Evolutionary conservation across 2,329 filamentous ascomycete genomes (phyloP).

Genomic region (Biscogniauxia mediterranea): DNA sequence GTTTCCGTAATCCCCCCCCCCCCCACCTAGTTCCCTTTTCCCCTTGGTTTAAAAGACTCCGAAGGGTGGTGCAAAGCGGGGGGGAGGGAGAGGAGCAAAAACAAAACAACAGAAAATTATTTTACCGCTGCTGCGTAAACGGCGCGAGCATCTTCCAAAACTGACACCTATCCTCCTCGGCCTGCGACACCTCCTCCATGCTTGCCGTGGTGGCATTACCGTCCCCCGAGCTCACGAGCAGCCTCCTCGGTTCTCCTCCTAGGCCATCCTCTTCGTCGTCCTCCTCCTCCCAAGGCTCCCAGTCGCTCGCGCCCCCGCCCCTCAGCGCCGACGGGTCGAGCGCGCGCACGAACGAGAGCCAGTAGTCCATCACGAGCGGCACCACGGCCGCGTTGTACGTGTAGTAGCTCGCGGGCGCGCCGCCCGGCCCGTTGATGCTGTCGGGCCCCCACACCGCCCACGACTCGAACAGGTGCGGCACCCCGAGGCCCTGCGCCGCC

Average conservation of each 20-base stretch:
- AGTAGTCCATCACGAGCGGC: conserved; percentile 48
- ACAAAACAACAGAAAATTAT: not conserved
- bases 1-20: too few species aligned
- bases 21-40: too few species aligned
- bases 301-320: conserved; percentile 36
- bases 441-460: conserved; percentile 49
- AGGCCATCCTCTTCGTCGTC: too few species aligned
- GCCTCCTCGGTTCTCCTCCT: conserved; percentile 25
- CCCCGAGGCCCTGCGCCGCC: conserved; percentile 40
- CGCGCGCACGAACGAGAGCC: conserved; percentile 46
- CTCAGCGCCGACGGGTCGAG: conserved; percentile 44
- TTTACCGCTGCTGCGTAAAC: conserved; percentile 32
- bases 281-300: conserved; percentile 38
- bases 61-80: too few species aligned
- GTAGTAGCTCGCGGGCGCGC: conserved; percentile 38
- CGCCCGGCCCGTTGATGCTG: conserved; percentile 28
- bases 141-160: conserved; percentile 41
- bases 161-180: conserved; percentile 37
- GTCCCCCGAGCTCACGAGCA: conserved; percentile 39
- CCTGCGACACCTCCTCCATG: conserved; percentile 39
- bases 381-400: conserved; percentile 46
- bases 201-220: conserved; percentile 30
- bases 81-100: not conserved
- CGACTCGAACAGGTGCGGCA: conserved; percentile 47
- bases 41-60: too few species aligned